Conservation (phyloP, 73 alveolate genomes). For the Breviolum minutum region DNA sequence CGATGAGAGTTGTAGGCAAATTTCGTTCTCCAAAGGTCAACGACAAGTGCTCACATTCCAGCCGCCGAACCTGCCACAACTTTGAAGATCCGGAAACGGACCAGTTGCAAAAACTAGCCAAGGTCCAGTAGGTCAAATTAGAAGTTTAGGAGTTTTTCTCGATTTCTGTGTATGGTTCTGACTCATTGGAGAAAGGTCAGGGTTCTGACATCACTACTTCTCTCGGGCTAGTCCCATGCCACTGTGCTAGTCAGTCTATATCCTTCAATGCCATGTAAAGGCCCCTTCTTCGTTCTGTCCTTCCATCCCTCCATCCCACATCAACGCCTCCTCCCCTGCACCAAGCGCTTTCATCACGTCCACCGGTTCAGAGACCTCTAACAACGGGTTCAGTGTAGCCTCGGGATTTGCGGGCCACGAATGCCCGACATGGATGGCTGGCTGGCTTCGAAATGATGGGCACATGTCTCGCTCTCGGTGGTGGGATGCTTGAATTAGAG, state of each 20-base stretch:
- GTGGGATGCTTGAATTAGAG: too few relatives aligned
- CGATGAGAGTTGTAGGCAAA: slow-evolving; percentile 51
- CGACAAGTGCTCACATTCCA: slow-evolving; percentile 65
- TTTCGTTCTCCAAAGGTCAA: slow-evolving; percentile 24
- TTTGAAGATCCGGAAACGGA: background rate
- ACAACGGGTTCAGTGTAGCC: slow-evolving; percentile 52
- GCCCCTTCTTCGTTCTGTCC: too few relatives aligned
- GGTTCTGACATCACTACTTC: too few relatives aligned
- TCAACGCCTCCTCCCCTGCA: slow-evolving; percentile 45
- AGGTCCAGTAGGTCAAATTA: background rate
- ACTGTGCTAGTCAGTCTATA: too few relatives aligned
- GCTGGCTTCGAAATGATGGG: too few relatives aligned
- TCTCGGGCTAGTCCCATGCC: too few relatives aligned
- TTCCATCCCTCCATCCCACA: too few relatives aligned
- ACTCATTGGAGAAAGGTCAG: too few relatives aligned
- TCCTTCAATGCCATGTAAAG: too few relatives aligned
- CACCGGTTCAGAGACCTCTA: slow-evolving; percentile 56
- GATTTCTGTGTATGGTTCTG: too few relatives aligned
- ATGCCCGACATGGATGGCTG: background rate
- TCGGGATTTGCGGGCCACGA: background rate
- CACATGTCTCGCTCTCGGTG: too few relatives aligned
- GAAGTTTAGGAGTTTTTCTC: background rate
- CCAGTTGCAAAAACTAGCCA: background rate
- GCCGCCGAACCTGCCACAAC: slow-evolving; percentile 29
- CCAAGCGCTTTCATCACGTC: slow-evolving; percentile 36